A percentile compares a stretch with the other conserved stretches of the same genome.
phyloP scores from a whole-genome alignment of 441 rosid genomes.

The Gossypium davidsonii region DNA sequence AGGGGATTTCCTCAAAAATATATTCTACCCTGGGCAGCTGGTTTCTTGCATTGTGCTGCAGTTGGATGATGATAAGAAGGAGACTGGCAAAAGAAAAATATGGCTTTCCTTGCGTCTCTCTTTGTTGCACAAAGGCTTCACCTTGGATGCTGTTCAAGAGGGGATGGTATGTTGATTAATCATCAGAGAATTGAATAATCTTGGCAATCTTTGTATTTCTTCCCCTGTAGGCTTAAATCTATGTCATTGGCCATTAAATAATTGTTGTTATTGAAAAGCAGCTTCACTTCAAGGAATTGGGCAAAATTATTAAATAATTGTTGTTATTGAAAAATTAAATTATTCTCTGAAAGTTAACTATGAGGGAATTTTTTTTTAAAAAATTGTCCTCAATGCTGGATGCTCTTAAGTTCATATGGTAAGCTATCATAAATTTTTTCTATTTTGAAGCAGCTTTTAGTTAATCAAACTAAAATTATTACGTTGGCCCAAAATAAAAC shows the following conservation, averaged over 20 bases:
- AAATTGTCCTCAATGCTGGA: background rate
- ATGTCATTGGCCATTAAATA: background rate
- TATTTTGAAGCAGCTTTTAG: background rate
- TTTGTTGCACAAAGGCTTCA: constrained; percentile 66
- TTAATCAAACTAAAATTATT: background rate
- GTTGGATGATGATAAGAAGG: constrained; percentile 82
- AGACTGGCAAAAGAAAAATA: constrained; percentile 67
- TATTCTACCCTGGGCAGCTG: constrained; percentile 69
- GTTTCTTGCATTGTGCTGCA: constrained; percentile 83
- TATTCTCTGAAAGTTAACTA: background rate
- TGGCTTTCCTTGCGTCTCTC: constrained; percentile 93
- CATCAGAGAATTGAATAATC: background rate
- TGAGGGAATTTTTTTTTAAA: background rate
- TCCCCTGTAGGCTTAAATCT: constrained; percentile 1
- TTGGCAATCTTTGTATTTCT: constrained; percentile 8
- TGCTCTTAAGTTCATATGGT: constrained; percentile 4
- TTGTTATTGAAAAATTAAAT: background rate
- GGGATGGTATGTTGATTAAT: constrained; percentile 72
- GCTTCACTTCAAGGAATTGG: background rate
- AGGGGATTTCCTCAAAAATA: constrained; percentile 42
- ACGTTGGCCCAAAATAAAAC: background rate
- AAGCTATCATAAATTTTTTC: background rate
- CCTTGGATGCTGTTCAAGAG: constrained; percentile 70
- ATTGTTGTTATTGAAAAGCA: background rate
- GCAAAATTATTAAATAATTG: background rate